A percentile compares a stretch with the other conserved stretches of the same genome.
Evolutionary conservation across 371 early-diverging fungal genomes (phyloP).

Genomic region (Mortierella sp.): DNA sequence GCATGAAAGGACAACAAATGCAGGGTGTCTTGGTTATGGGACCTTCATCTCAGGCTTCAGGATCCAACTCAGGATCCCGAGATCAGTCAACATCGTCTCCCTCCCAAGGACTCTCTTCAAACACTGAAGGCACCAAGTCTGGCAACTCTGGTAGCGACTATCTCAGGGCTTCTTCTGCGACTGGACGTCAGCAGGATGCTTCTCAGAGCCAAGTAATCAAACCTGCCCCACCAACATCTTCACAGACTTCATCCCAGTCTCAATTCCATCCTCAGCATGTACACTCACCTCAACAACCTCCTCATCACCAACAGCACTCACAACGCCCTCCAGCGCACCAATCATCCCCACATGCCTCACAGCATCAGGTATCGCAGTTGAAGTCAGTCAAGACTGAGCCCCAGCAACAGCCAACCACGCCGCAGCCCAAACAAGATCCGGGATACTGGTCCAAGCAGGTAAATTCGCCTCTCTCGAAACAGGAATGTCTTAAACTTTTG

Average conservation of each 20-base stretch:
- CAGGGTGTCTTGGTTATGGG: not conserved
- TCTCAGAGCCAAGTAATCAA: not conserved
- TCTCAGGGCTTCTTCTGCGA: not conserved
- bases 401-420: not conserved
- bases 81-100: not conserved
- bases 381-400: conserved; percentile 1
- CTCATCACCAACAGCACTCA: not conserved
- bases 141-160: conserved; percentile 10
- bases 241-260: not conserved
- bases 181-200: conserved; percentile 16
- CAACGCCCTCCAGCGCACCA: conserved; percentile 19
- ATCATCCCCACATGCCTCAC: not conserved
- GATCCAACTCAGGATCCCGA: not conserved
- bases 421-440: conserved; percentile 10
- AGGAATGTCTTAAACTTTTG: not conserved
- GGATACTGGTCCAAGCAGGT: conserved; percentile 35
- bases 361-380: conserved; percentile 10
- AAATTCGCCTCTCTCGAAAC: not conserved
- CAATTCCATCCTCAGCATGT: conserved; percentile 16
- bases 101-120: not conserved
- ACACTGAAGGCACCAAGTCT: not conserved
- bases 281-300: conserved; percentile 7
- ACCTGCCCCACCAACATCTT: not conserved
- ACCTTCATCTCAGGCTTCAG: not conserved
- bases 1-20: not conserved